Percentiles rank a stretch among this genome's conserved stretches.
Evolutionary conservation across 2,329 filamentous ascomycete species (phyloP).

Genomic region (Rhynchosporium secalis): DNA sequence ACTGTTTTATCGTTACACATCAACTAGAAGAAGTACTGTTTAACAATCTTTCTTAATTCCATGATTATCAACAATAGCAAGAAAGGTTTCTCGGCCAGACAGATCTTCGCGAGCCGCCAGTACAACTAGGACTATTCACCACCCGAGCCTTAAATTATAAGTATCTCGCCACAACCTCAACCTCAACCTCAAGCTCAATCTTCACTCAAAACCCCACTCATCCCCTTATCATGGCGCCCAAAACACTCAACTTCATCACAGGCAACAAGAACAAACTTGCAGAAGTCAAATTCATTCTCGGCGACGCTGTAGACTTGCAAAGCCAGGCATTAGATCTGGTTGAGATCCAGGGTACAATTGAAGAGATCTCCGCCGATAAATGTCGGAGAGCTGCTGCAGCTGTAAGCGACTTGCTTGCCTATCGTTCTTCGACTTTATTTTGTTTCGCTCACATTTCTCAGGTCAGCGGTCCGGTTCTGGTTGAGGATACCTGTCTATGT

Average conservation of each 20-base stretch:
- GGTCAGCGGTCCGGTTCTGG: conserved; percentile 84
- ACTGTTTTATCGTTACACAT: conserved; percentile 11
- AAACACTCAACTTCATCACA: conserved; percentile 85
- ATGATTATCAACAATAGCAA: too few species aligned
- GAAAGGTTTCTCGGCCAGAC: too few species aligned
- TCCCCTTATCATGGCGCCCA: conserved; percentile 29
- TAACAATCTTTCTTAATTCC: not conserved
- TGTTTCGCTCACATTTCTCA: conserved; percentile 40
- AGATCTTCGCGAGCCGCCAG: not conserved
- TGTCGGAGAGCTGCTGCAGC: conserved; percentile 76
- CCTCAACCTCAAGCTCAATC: not conserved
- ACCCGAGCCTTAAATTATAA: not conserved
- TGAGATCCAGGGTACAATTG: conserved; percentile 89
- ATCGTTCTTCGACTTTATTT: not conserved
- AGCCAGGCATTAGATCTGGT: conserved; percentile 77
- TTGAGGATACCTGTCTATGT: conserved; percentile 93
- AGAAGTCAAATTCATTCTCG: conserved; percentile 87
- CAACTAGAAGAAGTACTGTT: not conserved
- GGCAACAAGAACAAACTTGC: conserved; percentile 92
- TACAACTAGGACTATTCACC: not conserved
- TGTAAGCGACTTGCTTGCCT: conserved; percentile 49
- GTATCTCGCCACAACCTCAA: not conserved
- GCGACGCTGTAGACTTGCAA: conserved; percentile 67
- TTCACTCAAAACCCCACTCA: not conserved
- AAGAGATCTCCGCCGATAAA: conserved; percentile 89